A percentile compares a stretch with the other conserved stretches of the same genome.
Conservation (phyloP, 345 rosid genomes). For the Capsella bursapastoris region DNA sequence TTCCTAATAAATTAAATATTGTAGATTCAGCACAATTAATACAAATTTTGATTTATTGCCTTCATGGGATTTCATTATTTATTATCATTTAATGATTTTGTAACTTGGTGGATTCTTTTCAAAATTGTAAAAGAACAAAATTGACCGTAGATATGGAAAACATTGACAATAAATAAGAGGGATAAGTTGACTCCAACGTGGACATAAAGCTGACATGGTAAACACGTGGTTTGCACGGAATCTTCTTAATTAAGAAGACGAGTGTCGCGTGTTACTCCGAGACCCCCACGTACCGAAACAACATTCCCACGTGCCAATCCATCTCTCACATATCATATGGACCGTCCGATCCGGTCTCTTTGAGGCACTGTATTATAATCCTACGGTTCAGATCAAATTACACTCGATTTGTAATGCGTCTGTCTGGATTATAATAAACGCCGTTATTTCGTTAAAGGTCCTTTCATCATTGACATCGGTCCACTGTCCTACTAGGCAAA, state of each 20-base stretch:
- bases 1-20: neutral
- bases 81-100: no score
- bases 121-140: no score
- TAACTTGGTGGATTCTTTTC: no score
- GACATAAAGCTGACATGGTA: conserved; percentile 29
- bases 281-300: conserved; percentile 30
- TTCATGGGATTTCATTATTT: neutral
- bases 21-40: neutral
- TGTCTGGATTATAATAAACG: conserved; percentile 3
- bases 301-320: conserved; percentile 36
- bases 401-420: neutral
- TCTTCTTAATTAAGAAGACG: conserved; percentile 29
- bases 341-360: conserved; percentile 34
- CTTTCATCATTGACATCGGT: conserved; percentile 23
- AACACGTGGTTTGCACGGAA: conserved; percentile 39
- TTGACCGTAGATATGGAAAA: neutral
- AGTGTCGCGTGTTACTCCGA: conserved; percentile 39
- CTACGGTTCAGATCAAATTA: conserved; percentile 15
- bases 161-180: neutral
- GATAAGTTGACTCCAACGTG: conserved; percentile 5
- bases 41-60: neutral
- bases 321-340: neutral
- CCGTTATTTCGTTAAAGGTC: conserved; percentile 35
- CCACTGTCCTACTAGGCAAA: neutral
- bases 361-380: neutral